These are phyloP conservation scores for Evernia prunastri DNA, from an alignment of 495 filamentous ascomycete species.

Conservation along the genomic window DNA sequence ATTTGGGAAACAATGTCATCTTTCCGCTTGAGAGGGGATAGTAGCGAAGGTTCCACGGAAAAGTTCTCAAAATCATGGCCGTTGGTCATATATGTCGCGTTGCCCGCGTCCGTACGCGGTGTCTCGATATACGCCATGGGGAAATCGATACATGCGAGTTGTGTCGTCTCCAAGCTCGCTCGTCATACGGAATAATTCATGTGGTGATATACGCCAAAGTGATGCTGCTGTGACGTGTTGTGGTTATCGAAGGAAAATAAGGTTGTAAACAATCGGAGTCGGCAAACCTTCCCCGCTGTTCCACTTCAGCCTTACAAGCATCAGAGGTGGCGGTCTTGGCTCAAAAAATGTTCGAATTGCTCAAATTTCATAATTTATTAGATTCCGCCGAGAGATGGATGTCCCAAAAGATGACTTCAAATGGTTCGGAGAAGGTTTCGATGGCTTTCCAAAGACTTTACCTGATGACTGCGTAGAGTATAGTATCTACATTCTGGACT, in stretches of 20 bases:
- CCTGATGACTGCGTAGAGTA: constrained; percentile 89
- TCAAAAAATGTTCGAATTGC: no score
- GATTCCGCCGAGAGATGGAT: constrained; percentile 23
- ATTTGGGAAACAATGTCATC: constrained; percentile 64
- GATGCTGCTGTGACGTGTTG: background rate
- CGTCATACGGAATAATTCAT: constrained; percentile 12
- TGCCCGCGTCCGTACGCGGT: constrained; percentile 68
- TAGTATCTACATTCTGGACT: constrained; percentile 64
- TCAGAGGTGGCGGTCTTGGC: background rate
- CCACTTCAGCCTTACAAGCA: background rate
- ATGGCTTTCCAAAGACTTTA: constrained; percentile 36
- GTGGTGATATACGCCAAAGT: background rate
- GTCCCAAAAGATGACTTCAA: constrained; percentile 37
- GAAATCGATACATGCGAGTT: background rate
- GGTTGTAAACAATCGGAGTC: constrained; percentile 10
- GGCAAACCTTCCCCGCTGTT: constrained; percentile 12
- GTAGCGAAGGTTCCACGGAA: constrained; percentile 76
- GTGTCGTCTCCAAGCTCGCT: no score
- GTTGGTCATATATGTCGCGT: constrained; percentile 70
- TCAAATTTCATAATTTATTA: background rate
- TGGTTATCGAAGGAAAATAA: constrained; percentile 10
- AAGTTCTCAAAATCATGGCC: constrained; percentile 61
- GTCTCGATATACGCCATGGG: constrained; percentile 59
- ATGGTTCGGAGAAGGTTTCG: constrained; percentile 32
- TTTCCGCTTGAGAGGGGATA: constrained; percentile 72